phyloP scores from a whole-genome alignment of 1,284 basidiomycete species.

The Papiliotrema laurentii region DNA sequence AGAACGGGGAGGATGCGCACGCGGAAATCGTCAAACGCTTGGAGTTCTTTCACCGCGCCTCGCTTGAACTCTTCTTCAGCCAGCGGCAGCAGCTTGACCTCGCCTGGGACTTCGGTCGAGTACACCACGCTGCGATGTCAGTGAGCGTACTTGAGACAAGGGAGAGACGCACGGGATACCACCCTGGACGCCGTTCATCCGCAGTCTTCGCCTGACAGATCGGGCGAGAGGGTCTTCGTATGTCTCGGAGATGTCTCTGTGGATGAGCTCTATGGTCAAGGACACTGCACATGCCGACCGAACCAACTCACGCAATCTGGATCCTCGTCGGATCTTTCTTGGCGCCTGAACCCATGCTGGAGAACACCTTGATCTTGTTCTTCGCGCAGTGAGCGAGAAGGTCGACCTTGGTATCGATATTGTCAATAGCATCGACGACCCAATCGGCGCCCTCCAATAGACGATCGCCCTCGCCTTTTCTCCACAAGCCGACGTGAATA shows the following conservation, averaged over 20 bases:
- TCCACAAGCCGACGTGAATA: constrained; percentile 74
- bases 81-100: constrained; percentile 83
- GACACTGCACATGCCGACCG: neutral
- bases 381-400: constrained; percentile 77
- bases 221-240: constrained; percentile 94
- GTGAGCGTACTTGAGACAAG: neutral
- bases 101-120: constrained; percentile 83
- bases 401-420: constrained; percentile 91
- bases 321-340: constrained; percentile 93
- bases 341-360: constrained; percentile 96
- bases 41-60: constrained; percentile 84
- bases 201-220: constrained; percentile 75
- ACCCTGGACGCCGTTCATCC: constrained; percentile 62
- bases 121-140: constrained; percentile 67
- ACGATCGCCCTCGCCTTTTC: constrained; percentile 63
- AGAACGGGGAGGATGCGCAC: constrained; percentile 52
- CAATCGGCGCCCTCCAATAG: constrained; percentile 78
- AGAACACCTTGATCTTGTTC: constrained; percentile 78
- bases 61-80: constrained; percentile 88
- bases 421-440: constrained; percentile 95
- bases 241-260: constrained; percentile 85
- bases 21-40: constrained; percentile 89
- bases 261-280: neutral
- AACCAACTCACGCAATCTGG: constrained; percentile 63
- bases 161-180: constrained; percentile 61